Base-by-base conservation (phyloP, 805 yeast genomes). In the Komagataella populi region DNA sequence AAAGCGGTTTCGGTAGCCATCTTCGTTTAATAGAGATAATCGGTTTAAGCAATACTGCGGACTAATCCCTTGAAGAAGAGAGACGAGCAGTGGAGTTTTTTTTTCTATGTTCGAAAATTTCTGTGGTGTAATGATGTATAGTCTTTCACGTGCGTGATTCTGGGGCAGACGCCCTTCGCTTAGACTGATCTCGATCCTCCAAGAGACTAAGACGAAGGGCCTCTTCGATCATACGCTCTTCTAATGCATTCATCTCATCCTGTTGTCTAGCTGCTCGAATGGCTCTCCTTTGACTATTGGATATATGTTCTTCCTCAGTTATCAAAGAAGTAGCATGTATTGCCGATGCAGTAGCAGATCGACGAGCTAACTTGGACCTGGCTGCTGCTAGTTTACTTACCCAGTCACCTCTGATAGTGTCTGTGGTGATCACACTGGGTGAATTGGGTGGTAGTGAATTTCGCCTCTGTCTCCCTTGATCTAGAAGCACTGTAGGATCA, bases 291-390 rank as follows among this genome's bases (percentile, higher is more conserved):
- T 30, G 22, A 12, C 10, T n/a, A 16, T 44, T 22, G 23, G 50
- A 48, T 55, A 43, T 17, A 51, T 23, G 47, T 47, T 50, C 36
- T 43, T 47, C 52, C 23, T 67, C 70, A 14, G 83, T 70, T 36
- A 88, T 62, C 59, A 87, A 74, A 52, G 89, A 88, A 10, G 95
- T 81, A 2, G 95, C 90, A 66, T 91, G 98, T 45, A 91, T 78
- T 0, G 96, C 96, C 39, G 87, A 87, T 0, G 98, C 98, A 12
- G 96, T 87, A 0, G 97, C 97, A 0, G 96, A 83, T 59, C 88
- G 76, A 53, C 95, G 76, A 0, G 95, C 96, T 43, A 88, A 68
- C 56, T 82, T 82, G 53, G 82, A 75, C 50, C 90, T 76, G 4
- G 96, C 96, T 49, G 78, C 73, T 6, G 74, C 71, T 48, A 91